phyloP scores from a whole-genome alignment of 192 early-diverging fungal genomes.

The Kappamyces sp. region DNA sequence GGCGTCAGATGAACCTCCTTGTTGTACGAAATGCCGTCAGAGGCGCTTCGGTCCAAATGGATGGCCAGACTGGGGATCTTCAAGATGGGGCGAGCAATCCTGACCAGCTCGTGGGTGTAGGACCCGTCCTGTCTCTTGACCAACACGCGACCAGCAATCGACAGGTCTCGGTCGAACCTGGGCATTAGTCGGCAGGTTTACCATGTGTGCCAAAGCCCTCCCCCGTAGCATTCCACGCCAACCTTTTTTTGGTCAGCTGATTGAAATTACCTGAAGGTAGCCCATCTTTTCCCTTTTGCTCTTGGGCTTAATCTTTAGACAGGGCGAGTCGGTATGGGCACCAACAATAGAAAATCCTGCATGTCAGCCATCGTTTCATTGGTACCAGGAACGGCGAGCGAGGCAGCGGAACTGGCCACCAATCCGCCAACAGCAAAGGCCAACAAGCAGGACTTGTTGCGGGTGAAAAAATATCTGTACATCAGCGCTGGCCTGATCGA shows the following conservation, averaged over 20 bases:
- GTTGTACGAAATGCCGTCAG: slow-evolving; percentile 86
- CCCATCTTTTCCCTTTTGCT: slow-evolving; percentile 83
- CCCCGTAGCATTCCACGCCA: slow-evolving; percentile 77
- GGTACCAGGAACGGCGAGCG: too few species aligned
- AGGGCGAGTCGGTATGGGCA: slow-evolving; percentile 96
- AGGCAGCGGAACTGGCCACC: not conserved
- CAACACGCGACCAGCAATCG: slow-evolving; percentile 89
- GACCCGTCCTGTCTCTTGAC: slow-evolving; percentile 65
- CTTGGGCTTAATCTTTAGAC: slow-evolving; percentile 93
- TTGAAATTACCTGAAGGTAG: slow-evolving; percentile 70
- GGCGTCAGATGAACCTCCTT: slow-evolving; percentile 91
- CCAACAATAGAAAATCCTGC: slow-evolving; percentile 82
- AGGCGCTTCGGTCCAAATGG: slow-evolving; percentile 80
- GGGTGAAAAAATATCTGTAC: slow-evolving; percentile 99
- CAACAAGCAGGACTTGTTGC: slow-evolving; percentile 80
- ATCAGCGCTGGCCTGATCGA: too few species aligned
- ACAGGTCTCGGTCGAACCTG: slow-evolving; percentile 98
- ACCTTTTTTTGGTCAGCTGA: slow-evolving; percentile 42
- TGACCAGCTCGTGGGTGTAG: slow-evolving; percentile 68
- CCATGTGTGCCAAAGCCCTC: slow-evolving; percentile 99
- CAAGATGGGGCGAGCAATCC: slow-evolving; percentile 81
- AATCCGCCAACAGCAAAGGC: slow-evolving; percentile 89
- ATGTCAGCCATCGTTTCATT: slow-evolving; percentile 3
- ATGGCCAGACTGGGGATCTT: slow-evolving; percentile 96
- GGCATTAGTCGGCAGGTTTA: too few species aligned